Evolutionary conservation across 2,329 filamentous ascomycete genomes (phyloP), one percentile per base, ranked within the genome.

Genomic region (Fusarium dlaminii): DNA sequence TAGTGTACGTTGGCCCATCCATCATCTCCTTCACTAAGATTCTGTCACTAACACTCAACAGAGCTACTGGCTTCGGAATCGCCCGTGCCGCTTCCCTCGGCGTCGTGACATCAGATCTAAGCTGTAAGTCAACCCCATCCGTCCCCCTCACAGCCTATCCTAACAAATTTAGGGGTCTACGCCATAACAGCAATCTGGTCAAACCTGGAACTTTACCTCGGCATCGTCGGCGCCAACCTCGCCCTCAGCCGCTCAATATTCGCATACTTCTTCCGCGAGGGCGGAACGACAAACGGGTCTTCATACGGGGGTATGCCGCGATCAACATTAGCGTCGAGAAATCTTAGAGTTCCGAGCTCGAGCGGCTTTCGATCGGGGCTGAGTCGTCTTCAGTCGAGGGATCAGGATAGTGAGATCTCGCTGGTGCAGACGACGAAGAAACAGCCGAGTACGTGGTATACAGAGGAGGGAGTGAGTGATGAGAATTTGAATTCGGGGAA

Each of bases 171-270:
- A 82, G 81, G 78, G 66, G 73, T 78, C 10, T 82, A 81, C 48
- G 78, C 76, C 42, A 80, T 81, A 17, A 79, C 81, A 4, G 82
- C 82, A 34, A 82, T 83, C 43, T 84, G 82, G 82, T 83, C 80
- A 18, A 79, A 83, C 15, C 70, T 83, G 49, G 83, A 84, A 68
- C 79, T 81, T 1, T 80, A 80, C 30, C 74, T 84, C 2, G 83
- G 82, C 32, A 83, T 84, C 24, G 78, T 82, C 12, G 81, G 80
- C n/a, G 82, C 75, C 36, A 80, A 80, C 27, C 77, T 80, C 11
- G 69, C 74, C 12, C 69, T 76, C 9, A 66, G 74, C n/a, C 70
- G 74, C 24, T 76, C 74, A 3, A 73, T 76, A 29, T 75, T 66
- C n/a, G 62, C 49, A 18, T 68, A 65, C 20, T 73, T 76, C 37